phyloP scores from a whole-genome alignment of 1,284 basidiomycete genomes.

The Malassezia yamatoensis region DNA sequence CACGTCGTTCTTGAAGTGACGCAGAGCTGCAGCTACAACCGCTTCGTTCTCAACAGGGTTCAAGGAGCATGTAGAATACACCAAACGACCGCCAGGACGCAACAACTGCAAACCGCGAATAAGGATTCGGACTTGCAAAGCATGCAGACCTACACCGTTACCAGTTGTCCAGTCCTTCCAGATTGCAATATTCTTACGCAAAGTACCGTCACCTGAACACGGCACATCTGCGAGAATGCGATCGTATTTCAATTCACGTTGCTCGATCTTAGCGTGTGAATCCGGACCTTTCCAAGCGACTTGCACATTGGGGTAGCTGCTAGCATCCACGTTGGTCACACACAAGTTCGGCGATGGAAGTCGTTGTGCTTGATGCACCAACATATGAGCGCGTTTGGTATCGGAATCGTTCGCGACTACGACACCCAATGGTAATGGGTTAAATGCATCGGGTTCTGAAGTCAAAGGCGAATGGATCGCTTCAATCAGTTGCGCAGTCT shows the following conservation, averaged over 20 bases:
- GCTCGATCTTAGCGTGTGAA: conserved; percentile 24
- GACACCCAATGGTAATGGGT: conserved; percentile 55
- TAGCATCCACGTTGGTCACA: conserved; percentile 93
- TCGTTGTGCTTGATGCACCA: conserved; percentile 93
- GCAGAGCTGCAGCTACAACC: conserved; percentile 66
- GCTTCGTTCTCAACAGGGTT: conserved; percentile 98
- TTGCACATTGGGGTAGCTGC: conserved; percentile 58
- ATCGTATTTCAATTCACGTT: conserved; percentile 66
- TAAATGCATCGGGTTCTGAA: conserved; percentile 31
- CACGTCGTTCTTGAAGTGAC: conserved; percentile 55
- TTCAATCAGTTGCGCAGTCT: conserved; percentile 87
- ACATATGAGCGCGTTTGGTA: conserved; percentile 84
- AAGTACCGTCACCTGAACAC: conserved; percentile 90
- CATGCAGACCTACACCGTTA: conserved; percentile 85
- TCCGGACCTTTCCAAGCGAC: conserved; percentile 32
- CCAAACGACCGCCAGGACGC: conserved; percentile 73
- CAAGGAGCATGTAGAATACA: conserved; percentile 95
- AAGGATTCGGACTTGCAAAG: conserved; percentile 83
- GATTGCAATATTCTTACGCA: conserved; percentile 87
- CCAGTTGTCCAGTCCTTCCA: conserved; percentile 85
- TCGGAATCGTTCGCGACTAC: conserved; percentile 85
- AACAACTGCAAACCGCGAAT: conserved; percentile 83
- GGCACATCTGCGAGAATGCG: conserved; percentile 93
- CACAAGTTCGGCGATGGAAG: conserved; percentile 83
- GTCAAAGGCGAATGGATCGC: conserved; percentile 58